Evolutionary conservation across 768 basidiomycete species (phyloP), one percentile per base, ranked within the genome.

Genomic region (Lentinula boryana): DNA sequence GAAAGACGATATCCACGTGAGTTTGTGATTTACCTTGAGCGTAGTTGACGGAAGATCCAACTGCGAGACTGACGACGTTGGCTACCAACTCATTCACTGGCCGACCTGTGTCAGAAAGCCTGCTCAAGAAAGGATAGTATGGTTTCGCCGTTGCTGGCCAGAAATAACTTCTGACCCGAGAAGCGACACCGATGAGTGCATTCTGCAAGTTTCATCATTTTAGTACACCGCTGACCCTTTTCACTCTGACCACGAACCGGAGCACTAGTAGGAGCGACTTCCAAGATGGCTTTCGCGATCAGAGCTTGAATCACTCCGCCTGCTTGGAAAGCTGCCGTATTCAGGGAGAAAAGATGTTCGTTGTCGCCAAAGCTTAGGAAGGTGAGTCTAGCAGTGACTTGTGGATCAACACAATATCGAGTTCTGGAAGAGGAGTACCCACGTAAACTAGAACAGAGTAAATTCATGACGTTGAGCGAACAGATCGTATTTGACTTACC

Each of bases 41-140:
- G 51, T 75, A 75, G 66, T 77, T 79, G 31, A 80, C 78, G 1
- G 77, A 76, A n/a, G 76, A 74, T 0, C 77, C 74, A 13, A 83
- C 75, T 3, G 79, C 78, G 5, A 84, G 69, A 1, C 80, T 78
- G 8, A 85, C 62, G 7, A 80, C 73, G 32, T 74, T 74, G 10
- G 77, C 77, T 10, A 80, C 69, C 18, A 83, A 60, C 50, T 79
- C 74, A 31, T 80, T 73, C n/a, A 75, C 59, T 10, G 76, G 76
- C 9, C 73, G 68, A 3, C 75, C 74, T 9, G 74, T 70, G 4
- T 68, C 69, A 1, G 71, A 68, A 15, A 83, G 67, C 16, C 69
- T 67, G 36, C 66, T 67, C 33, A 81, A 67, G 73, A 82, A 79
- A 0, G 70, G 68, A 62, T 74, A 75, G 61, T 69, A 75, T 1